These are phyloP conservation scores for Cryphonectria parasitica DNA, from an alignment of 2,329 filamentous ascomycete species.

Conservation along the genomic window DNA sequence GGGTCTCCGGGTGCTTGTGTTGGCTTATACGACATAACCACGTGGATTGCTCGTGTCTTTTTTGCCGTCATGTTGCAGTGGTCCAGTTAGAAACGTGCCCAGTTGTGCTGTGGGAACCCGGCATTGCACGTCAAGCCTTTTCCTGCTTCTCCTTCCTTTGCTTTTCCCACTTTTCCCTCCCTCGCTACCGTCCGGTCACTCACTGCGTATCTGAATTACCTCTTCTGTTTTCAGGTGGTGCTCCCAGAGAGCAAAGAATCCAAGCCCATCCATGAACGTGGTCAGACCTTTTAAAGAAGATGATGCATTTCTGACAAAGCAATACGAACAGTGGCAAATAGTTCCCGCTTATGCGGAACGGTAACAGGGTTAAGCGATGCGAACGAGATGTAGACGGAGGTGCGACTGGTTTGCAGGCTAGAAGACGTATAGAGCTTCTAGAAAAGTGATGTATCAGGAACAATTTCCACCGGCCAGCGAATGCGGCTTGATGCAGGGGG, in stretches of 20 bases:
- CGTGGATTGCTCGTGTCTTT: slow-evolving; percentile 26
- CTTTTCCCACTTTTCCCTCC: not conserved
- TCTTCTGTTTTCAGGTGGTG: not conserved
- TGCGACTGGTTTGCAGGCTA: slow-evolving; percentile 7
- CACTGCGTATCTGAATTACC: not conserved
- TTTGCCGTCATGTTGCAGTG: not conserved
- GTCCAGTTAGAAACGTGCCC: not conserved
- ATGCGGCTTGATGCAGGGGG: not conserved
- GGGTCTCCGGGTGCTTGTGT: not conserved
- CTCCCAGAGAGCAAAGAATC: not conserved
- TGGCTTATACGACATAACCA: slow-evolving; percentile 18
- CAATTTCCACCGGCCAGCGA: not conserved
- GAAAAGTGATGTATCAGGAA: slow-evolving; percentile 9
- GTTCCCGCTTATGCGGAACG: not conserved
- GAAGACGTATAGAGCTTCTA: slow-evolving; percentile 22
- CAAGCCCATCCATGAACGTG: not conserved
- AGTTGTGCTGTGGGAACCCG: not conserved
- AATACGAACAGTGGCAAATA: not conserved
- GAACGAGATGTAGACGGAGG: not conserved
- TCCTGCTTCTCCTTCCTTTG: not conserved
- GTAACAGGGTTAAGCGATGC: not conserved
- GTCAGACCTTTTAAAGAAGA: not conserved
- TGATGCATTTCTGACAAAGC: not conserved
- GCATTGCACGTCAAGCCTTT: not conserved
- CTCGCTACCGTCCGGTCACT: not conserved